These are phyloP conservation scores for Xylaria sp. DNA, from an alignment of 2,329 filamentous ascomycete genomes.

Conservation along the genomic window DNA sequence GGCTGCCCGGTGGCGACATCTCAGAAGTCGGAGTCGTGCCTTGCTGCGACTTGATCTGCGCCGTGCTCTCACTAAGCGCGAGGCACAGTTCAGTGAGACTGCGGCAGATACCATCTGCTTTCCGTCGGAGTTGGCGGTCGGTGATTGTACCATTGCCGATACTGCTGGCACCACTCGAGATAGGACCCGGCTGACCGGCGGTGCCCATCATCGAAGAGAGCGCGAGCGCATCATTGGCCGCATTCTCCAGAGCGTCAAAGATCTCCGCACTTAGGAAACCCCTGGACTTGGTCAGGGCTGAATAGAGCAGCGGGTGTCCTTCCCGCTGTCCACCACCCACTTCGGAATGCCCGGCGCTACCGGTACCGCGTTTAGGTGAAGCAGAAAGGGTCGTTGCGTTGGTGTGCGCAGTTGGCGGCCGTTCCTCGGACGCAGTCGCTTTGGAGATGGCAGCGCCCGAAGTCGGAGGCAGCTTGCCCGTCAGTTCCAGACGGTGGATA, in stretches of 20 bases:
- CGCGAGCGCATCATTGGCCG: conserved; percentile 78
- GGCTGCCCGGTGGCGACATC: conserved; percentile 43
- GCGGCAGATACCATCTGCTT: conserved; percentile 90
- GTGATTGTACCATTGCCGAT: conserved; percentile 60
- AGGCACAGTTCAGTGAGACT: conserved; percentile 92
- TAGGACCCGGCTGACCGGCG: conserved; percentile 68
- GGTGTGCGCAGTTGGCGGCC: conserved; percentile 88
- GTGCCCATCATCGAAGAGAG: conserved; percentile 78
- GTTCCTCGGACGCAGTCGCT: conserved; percentile 72
- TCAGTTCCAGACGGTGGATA: conserved; percentile 86
- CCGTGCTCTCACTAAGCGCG: conserved; percentile 68
- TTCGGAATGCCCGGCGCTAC: conserved; percentile 49
- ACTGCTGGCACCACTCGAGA: conserved; percentile 67
- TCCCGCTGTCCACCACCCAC: conserved; percentile 54
- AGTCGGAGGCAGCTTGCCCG: conserved; percentile 81
- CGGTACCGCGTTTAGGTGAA: conserved; percentile 75
- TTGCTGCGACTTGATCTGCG: conserved; percentile 41
- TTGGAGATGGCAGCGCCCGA: conserved; percentile 79
- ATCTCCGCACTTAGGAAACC: conserved; percentile 69
- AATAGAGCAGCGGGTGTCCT: conserved; percentile 76
- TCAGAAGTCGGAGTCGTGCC: conserved; percentile 30
- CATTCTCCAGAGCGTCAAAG: conserved; percentile 77
- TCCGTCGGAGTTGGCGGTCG: conserved; percentile 84
- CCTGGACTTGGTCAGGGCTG: conserved; percentile 80
- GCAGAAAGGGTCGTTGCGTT: conserved; percentile 82